Evolutionary conservation across 192 early-diverging fungal species (phyloP), one percentile per base, ranked within the genome.

Genomic region (Neocallimastix lanati): DNA sequence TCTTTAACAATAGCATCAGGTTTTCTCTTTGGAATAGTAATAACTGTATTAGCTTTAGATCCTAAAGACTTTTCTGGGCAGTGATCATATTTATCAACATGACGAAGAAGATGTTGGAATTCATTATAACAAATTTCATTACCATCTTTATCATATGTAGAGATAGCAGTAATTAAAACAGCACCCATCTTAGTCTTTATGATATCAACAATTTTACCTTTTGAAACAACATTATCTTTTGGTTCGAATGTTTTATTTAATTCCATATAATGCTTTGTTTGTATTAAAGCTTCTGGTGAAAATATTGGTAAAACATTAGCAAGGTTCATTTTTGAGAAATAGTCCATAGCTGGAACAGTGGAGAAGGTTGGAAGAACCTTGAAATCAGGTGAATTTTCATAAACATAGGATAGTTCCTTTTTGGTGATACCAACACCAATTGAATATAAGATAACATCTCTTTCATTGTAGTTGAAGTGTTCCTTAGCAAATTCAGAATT

Each of bases 141-240:
- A 76, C 91, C 92, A 38, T 86, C 84, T 77, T 84, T 86, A 82
- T 98, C 96, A 50, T 82, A 85, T 78, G 94, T 93, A 13, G 92
- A 91, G n/a, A 96, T 88, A 82, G 94, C 94, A 38, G 92, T 82
- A 36, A 95, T 88, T 33, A 92, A 89, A 28, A 93, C 89, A 82
- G 93, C 92, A 38, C 94, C 95, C 86, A 97, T 97, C 82, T 96
- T 96, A 90, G 98, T 99, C 87, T 99, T 97, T 81, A 98, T 88
- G 78, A 99, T 92, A 77, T 98, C 97, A 77, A 99, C 88, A 77
- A 98, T 83, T 82, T 88, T 88, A 80, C 92, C 88, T 27, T 86
- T 91, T 80, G 93, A 92, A 78, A 86, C 88, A 50, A 99, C 88
- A 50, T 85, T 92, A 76, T 94, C 96, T 78, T 88, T 86, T 78